Conservation (phyloP, 2,329 filamentous ascomycete genomes). For the Colletotrichum gloeosporioides region DNA sequence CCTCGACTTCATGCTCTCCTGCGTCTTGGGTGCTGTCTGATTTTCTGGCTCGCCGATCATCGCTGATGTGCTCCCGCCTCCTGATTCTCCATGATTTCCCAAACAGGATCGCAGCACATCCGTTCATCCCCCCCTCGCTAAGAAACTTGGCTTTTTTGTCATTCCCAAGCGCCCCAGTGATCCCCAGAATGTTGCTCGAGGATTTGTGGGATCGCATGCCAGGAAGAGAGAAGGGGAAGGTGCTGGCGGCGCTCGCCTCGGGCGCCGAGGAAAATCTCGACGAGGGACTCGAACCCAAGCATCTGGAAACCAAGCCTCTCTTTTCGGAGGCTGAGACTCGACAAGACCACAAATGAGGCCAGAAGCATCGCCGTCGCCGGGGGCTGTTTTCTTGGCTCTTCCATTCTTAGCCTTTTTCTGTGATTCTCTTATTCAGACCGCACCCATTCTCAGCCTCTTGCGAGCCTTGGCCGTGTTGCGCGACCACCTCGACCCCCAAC, state of each 20-base stretch:
- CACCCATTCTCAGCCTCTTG: not conserved
- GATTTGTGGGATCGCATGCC: not conserved
- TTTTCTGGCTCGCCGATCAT: constrained; percentile 17
- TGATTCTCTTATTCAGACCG: not conserved
- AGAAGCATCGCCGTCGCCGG: constrained; percentile 1
- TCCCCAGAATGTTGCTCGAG: not conserved
- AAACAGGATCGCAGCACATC: constrained; percentile 17
- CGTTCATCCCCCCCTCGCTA: constrained; percentile 15
- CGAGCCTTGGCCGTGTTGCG: not conserved
- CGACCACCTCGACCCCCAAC: not conserved
- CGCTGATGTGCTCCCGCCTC: not conserved
- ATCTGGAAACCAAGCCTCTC: not conserved
- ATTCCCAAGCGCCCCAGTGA: not conserved
- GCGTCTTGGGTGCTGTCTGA: not conserved
- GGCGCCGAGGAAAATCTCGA: not conserved
- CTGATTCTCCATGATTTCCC: constrained; percentile 18
- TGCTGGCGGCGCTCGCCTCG: not conserved
- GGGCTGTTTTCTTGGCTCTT: not conserved
- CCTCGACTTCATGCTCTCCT: not conserved
- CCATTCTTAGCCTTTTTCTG: not conserved
- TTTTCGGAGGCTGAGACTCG: not conserved
- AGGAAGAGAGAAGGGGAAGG: not conserved
- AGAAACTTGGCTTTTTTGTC: constrained; percentile 14
- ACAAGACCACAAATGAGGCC: not conserved
- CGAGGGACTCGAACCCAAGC: not conserved